Evolutionary conservation across 768 basidiomycete genomes (phyloP), one percentile per base, ranked within the genome.

Genomic region (Gloeopeniophorella convolvens): DNA sequence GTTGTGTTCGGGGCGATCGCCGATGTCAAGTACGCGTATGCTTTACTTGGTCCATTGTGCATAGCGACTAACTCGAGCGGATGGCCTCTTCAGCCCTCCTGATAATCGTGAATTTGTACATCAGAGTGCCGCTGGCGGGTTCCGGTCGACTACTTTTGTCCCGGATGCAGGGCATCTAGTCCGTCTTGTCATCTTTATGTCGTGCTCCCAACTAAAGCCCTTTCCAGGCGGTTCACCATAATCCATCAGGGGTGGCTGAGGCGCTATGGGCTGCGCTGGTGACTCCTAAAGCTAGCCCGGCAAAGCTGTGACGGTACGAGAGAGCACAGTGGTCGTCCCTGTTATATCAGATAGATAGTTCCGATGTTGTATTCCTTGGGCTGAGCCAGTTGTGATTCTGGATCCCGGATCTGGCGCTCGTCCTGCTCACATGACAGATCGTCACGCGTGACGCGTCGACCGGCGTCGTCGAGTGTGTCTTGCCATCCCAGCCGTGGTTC

Each of bases 121-220:
- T 13, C 15, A 45, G 31, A 23, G 28, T 20, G 33, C 48, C 12
- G 33, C 34, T 16, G 35, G 37, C 24, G 37, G 49, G 13, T 51
- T 57, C 10, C 41, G 20, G 54, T 40, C 48, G 6, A 50, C 41
- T 9, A 32, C 48, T n/a, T 12, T 44, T 10, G 56, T 47, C 7
- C 44, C 50, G n/a, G 49, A 48, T 20, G 48, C 44, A 2, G 56
- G 56, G 12, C 56, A 57, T 36, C 42, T 55, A 4, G 56, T 55
- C 15, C 27, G 53, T 55, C 21, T 43, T 12, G 3, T 23, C 32
- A 7, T 9, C 15, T 18, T 16, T 7, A n/a, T 15, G 20, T 18
- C 6, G 32, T 20, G 18, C 26, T 34, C 18, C 24, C 5, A 27
- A 24, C 33, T 49, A 13, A 39, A 37, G 10, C 11, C 15, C 42